A percentile compares a stretch with the other conserved stretches of the same genome.
These are phyloP conservation scores for Nothophytophthora sp. DNA, from an alignment of 352 stramenopile species.

Conservation along the genomic window DNA sequence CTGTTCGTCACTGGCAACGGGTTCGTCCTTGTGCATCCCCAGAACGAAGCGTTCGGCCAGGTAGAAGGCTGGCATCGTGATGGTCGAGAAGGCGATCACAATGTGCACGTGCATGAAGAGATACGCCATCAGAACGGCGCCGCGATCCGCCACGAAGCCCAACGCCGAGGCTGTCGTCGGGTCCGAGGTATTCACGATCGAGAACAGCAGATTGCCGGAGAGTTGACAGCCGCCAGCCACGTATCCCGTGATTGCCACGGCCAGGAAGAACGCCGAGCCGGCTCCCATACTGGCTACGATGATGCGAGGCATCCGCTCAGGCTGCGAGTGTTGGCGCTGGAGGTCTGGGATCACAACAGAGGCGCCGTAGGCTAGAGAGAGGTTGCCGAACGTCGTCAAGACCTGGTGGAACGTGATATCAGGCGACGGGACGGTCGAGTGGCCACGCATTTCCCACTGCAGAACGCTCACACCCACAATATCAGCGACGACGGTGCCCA, in stretches of 20 bases:
- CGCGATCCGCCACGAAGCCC: constrained; percentile 27
- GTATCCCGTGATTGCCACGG: constrained; percentile 40
- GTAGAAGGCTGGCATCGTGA: constrained; percentile 42
- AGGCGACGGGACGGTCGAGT: constrained; percentile 26
- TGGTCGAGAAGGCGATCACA: constrained; percentile 47
- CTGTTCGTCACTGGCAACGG: constrained; percentile 9
- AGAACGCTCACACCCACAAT: constrained; percentile 31
- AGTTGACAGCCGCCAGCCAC: constrained; percentile 41
- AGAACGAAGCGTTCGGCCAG: constrained; percentile 43
- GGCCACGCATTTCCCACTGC: constrained; percentile 31
- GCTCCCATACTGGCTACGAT: constrained; percentile 35
- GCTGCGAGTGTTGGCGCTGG: constrained; percentile 46
- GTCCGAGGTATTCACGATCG: constrained; percentile 26
- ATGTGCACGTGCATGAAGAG: constrained; percentile 51
- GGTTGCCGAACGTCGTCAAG: constrained; percentile 28
- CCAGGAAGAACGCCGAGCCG: constrained; percentile 40
- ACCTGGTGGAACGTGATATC: constrained; percentile 32
- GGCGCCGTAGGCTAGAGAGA: constrained; percentile 28
- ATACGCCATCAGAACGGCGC: constrained; percentile 35
- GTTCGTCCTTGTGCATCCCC: constrained; percentile 35
- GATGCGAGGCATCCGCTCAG: constrained; percentile 44
- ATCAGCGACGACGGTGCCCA: constrained; percentile 33
- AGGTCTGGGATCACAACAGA: constrained; percentile 34
- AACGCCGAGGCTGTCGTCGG: constrained; percentile 19
- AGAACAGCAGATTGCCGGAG: constrained; percentile 38